Evolutionary conservation across 73 alveolate species (phyloP), one percentile per base, ranked within the genome.

Genomic region (Paraurostyla sp.): DNA sequence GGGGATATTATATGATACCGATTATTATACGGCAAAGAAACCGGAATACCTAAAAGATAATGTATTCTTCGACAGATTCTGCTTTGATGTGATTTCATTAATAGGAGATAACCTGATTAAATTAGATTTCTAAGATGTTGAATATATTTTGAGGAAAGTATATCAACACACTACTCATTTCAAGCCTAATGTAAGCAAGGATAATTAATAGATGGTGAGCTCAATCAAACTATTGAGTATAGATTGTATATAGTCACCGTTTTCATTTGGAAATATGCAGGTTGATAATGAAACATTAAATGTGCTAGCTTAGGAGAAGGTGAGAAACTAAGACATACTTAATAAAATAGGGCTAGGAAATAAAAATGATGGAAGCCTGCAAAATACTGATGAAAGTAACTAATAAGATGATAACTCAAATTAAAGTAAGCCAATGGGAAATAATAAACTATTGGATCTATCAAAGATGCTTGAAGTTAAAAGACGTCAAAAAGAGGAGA

Each of bases 51-150:
- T 29, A 11, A 59, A 60, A 40, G 33, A 18, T 20, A 18, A 32
- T 20, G 83, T 81, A 27, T 62, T 30, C 23, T 81, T 81, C 69
- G 69, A 43, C 35, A 0, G 91, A 48, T 81, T 81, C 32, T 81
- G 91, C 69, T 81, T 32, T 60, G 91, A 81, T 38, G 18, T 81
- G 20, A 58, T 81, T n/a, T 81, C 91, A 9, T 41, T 81, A 33
- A 7, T 81, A 18, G 91, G 91, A 0, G 69, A 27, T 7, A 58
- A 57, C 42, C 42, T 81, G 33, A n/a, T 58, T 13, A 15, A 58
- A 3, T 51, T 81, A 32, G 29, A 42, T 23, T 81, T 40, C 36
- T n/a, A 18, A 36, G 76, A 81, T 49, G 69, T 58, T 22, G 91
- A 81, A 30, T 38, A 25, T 7, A 60, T 81, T 4, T n/a, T 81